A percentile compares a stretch with the other conserved stretches of the same genome.
These are phyloP conservation scores for Pyrenophora teres DNA, from an alignment of 2,329 filamentous ascomycete species.

Conservation along the genomic window DNA sequence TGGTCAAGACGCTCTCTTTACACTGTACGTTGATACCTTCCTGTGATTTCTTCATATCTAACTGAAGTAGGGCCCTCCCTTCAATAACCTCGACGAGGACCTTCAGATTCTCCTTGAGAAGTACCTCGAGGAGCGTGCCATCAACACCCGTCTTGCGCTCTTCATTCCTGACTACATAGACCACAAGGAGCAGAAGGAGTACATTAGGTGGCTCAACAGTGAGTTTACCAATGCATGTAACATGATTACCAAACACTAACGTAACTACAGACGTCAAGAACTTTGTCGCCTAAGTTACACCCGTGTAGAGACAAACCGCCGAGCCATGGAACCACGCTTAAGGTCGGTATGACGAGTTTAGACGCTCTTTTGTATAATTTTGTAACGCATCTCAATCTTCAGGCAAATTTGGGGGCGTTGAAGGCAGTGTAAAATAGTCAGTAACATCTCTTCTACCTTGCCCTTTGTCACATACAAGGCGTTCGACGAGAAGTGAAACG, in stretches of 20 bases:
- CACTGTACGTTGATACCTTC: slow-evolving; percentile 49
- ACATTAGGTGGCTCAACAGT: slow-evolving; percentile 81
- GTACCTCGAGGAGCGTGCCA: slow-evolving; percentile 91
- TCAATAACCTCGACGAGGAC: slow-evolving; percentile 93
- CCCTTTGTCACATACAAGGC: neutral
- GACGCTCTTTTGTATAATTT: slow-evolving; percentile 27
- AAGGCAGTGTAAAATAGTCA: slow-evolving; percentile 36
- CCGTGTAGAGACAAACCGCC: neutral
- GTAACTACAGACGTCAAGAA: slow-evolving; percentile 70
- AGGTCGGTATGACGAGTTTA: neutral
- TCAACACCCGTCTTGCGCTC: slow-evolving; percentile 82
- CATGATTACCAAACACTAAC: slow-evolving; percentile 23
- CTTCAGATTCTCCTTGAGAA: slow-evolving; percentile 89
- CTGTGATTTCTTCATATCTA: neutral
- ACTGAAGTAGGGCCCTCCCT: slow-evolving; percentile 70
- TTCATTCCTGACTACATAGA: slow-evolving; percentile 98
- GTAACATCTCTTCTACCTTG: slow-evolving; percentile 4
- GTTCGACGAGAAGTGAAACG: neutral
- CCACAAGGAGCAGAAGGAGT: slow-evolving; percentile 98
- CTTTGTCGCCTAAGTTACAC: slow-evolving; percentile 67
- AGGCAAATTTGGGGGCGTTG: slow-evolving; percentile 15
- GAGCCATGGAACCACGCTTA: neutral
- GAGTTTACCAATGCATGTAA: slow-evolving; percentile 16
- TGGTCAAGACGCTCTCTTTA: slow-evolving; percentile 80
- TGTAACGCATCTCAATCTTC: slow-evolving; percentile 18